A percentile compares a stretch with the other conserved stretches of the same genome.
These are phyloP conservation scores for Calycina herbarum DNA, from an alignment of 2,329 filamentous ascomycete genomes.

Conservation along the genomic window DNA sequence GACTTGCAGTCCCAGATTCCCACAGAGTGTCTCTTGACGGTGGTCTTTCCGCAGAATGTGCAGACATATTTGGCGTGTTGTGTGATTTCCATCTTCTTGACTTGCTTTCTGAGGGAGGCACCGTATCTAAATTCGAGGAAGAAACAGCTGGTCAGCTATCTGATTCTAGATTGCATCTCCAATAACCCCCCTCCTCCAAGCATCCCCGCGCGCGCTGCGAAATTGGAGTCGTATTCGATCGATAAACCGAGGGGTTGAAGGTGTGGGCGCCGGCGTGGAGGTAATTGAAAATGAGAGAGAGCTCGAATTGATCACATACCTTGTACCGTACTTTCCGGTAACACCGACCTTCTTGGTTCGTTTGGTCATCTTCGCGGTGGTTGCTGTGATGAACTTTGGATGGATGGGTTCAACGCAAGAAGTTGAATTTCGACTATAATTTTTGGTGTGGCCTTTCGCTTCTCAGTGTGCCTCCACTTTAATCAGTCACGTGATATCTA, in stretches of 20 bases:
- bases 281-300: background rate
- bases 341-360: conserved; percentile 98
- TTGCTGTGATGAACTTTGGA: conserved; percentile 35
- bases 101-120: conserved; percentile 98
- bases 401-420: conserved; percentile 23
- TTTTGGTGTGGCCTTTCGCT: conserved; percentile 17
- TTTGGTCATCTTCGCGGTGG: conserved; percentile 79
- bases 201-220: background rate
- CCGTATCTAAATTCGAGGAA: conserved; percentile 67
- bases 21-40: conserved; percentile 85
- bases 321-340: conserved; percentile 97
- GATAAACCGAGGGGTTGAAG: background rate
- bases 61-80: conserved; percentile 97
- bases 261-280: background rate
- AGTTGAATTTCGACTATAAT: conserved; percentile 25
- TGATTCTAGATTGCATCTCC: conserved; percentile 8
- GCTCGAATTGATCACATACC: conserved; percentile 57
- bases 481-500: background rate
- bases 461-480: conserved; percentile 3
- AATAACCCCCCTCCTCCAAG: background rate
- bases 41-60: conserved; percentile 98
- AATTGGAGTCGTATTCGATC: background rate
- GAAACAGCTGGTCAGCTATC: conserved; percentile 25
- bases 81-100: conserved; percentile 99
- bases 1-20: conserved; percentile 97